Conservation (phyloP, 805 yeast genomes). For the Lachancea cidri region DNA sequence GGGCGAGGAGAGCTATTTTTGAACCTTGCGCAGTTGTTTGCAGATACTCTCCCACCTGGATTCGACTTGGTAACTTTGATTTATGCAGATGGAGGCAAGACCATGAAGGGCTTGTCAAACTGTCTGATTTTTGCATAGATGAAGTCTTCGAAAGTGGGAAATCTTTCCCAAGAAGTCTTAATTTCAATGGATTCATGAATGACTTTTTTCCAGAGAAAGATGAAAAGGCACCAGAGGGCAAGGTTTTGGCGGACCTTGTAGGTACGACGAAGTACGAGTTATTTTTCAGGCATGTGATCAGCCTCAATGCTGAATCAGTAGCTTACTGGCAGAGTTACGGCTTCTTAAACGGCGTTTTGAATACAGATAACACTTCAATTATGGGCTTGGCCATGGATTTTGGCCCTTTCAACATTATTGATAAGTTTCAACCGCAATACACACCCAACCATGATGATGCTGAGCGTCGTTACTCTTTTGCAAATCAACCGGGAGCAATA, state of each 20-base stretch:
- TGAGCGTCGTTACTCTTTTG: constrained; percentile 63
- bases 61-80: constrained; percentile 86
- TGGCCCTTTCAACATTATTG: constrained; percentile 93
- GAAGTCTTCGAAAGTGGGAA: constrained; percentile 47
- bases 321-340: constrained; percentile 92
- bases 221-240: constrained; percentile 9
- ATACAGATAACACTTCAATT: constrained; percentile 92
- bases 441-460: constrained; percentile 91
- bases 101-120: constrained; percentile 49
- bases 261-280: constrained; percentile 56
- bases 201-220: constrained; percentile 21
- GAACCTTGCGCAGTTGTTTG: constrained; percentile 84
- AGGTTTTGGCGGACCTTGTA: constrained; percentile 25
- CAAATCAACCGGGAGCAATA: constrained; percentile 77
- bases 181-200: constrained; percentile 19
- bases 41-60: constrained; percentile 81
- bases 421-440: constrained; percentile 70
- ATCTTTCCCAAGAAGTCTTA: constrained; percentile 25
- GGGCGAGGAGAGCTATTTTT: constrained; percentile 60
- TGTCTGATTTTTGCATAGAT: constrained; percentile 69
- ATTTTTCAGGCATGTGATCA: constrained; percentile 64
- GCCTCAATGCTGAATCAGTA: constrained; percentile 69
- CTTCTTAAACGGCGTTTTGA: constrained; percentile 87
- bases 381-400: constrained; percentile 84
- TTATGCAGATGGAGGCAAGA: constrained; percentile 71